Evolutionary conservation across 148 eudicot species (phyloP).

Genomic region (Nepenthes gracilis): DNA sequence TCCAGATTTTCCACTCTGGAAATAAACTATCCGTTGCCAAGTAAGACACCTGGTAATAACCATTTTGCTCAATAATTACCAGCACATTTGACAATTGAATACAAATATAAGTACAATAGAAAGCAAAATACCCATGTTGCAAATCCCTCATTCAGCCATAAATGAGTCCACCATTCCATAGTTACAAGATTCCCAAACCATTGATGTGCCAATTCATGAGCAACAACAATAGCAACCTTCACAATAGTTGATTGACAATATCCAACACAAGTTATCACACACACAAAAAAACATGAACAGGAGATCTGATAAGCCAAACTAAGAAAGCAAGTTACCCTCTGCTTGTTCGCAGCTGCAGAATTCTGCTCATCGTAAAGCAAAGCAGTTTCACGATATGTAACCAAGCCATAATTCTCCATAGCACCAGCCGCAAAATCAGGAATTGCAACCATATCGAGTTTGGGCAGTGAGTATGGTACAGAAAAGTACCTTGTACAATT

Average conservation of each 20-base stretch:
- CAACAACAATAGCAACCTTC: conserved; percentile 92
- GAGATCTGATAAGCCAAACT: background rate
- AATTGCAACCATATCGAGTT: conserved; percentile 92
- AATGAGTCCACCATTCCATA: conserved; percentile 99
- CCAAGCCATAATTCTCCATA: conserved; percentile 96
- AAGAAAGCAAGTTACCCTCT: conserved; percentile 42
- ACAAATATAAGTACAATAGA: background rate
- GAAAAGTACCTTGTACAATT: conserved; percentile 57
- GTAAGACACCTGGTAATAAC: conserved; percentile 62
- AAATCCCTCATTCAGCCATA: conserved; percentile 96
- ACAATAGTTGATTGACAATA: conserved; percentile 5
- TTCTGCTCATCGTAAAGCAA: conserved; percentile 90
- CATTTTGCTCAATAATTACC: conserved; percentile 3
- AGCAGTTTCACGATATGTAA: conserved; percentile 91
- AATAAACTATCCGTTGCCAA: conserved; percentile 76
- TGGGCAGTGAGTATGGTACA: conserved; percentile 80
- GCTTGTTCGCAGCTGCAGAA: conserved; percentile 94
- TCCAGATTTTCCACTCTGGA: conserved; percentile 97
- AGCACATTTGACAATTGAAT: background rate
- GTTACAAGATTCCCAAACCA: conserved; percentile 99
- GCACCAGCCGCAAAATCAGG: conserved; percentile 99
- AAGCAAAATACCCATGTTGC: conserved; percentile 76
- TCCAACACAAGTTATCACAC: background rate
- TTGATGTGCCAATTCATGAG: conserved; percentile 97
- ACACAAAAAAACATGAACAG: background rate